Conservation (phyloP, 768 basidiomycete genomes). For the Boletus sp. region DNA sequence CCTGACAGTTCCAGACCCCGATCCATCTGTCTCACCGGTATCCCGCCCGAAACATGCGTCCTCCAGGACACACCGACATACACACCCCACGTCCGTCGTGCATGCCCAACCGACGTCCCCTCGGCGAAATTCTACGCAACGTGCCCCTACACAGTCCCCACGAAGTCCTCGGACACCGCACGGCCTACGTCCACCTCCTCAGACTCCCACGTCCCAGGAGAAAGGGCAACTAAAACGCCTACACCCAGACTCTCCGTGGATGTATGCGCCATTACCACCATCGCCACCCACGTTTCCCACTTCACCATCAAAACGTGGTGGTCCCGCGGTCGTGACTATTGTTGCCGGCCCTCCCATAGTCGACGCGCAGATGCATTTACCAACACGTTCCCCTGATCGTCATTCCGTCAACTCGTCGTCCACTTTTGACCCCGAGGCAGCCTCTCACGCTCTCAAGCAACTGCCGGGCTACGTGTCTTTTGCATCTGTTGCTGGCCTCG, state of each 20-base stretch:
- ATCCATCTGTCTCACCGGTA: slow-evolving; percentile 5
- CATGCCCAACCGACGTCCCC: slow-evolving; percentile 7
- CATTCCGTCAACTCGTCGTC: slow-evolving; percentile 25
- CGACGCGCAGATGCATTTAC: slow-evolving; percentile 10
- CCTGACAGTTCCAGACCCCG: slow-evolving; percentile 22
- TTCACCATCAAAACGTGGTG: slow-evolving; percentile 28
- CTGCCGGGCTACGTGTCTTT: slow-evolving; percentile 71
- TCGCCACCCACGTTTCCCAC: slow-evolving; percentile 29
- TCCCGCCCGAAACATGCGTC: slow-evolving; percentile 4
- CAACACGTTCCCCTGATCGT: slow-evolving; percentile 9
- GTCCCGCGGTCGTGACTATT: slow-evolving; percentile 24
- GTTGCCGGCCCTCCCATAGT: slow-evolving; percentile 18
- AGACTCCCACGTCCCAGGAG: slow-evolving; percentile 19
- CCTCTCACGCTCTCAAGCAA: slow-evolving; percentile 53
- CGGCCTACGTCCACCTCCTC: slow-evolving; percentile 16
- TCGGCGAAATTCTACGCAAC: slow-evolving; percentile 2
- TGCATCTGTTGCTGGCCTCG: slow-evolving; percentile 63
- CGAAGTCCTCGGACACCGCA: slow-evolving; percentile 18
- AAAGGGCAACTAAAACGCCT: slow-evolving; percentile 10
- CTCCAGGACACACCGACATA: slow-evolving; percentile 7
- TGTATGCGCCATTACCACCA: slow-evolving; percentile 29
- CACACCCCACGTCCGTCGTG: slow-evolving; percentile 14
- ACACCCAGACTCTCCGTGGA: slow-evolving; percentile 27
- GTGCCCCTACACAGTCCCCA: slow-evolving; percentile 10
- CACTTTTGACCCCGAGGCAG: slow-evolving; percentile 63